Conservation (phyloP, 163 green algal genomes). For the Chloromonas sp. region DNA sequence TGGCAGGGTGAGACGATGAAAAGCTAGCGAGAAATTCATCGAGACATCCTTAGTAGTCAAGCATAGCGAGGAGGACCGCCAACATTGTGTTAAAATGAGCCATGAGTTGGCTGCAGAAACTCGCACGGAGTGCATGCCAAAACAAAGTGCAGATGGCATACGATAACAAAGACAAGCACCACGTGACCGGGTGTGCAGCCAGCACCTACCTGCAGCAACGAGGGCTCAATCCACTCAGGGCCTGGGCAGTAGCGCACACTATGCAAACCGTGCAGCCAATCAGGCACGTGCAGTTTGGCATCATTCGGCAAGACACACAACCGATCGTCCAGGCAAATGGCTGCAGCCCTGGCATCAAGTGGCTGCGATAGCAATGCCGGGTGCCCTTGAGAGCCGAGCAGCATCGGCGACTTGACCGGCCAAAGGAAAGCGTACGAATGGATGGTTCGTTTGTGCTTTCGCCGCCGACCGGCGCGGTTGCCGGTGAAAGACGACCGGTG, state of each 20-base stretch:
- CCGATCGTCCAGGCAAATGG: not conserved
- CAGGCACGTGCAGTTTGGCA: not conserved
- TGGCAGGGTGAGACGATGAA: no score
- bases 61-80: no score
- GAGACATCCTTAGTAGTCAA: no score
- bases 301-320: no score
- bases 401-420: constrained; percentile 3
- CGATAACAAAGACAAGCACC: no score
- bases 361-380: not conserved
- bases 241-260: constrained; percentile 26
- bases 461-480: not conserved
- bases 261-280: constrained; percentile 29
- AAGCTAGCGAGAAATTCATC: no score
- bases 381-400: not conserved
- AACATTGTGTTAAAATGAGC: no score
- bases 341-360: not conserved
- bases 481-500: not conserved
- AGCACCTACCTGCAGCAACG: not conserved
- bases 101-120: no score
- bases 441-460: constrained; percentile 4
- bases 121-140: no score
- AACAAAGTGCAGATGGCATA: no score
- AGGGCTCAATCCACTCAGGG: constrained; percentile 32
- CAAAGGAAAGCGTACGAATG: constrained; percentile 38
- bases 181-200: no score